phyloP scores from a whole-genome alignment of 1,284 basidiomycete species.

The Ceratobasidium sp. region DNA sequence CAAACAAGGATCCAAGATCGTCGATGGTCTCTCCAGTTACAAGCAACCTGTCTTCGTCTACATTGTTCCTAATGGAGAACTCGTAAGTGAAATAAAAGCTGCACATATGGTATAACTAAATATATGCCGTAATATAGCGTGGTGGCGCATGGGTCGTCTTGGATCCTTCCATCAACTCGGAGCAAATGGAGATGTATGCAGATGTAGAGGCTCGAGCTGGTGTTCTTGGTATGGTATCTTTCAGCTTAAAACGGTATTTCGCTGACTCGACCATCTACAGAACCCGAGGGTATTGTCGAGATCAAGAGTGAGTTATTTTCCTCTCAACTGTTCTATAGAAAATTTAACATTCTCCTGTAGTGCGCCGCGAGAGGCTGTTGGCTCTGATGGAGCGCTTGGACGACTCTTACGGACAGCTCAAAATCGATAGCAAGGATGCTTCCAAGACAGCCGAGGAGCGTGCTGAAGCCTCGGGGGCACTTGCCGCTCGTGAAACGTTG shows the following conservation, averaged over 20 bases:
- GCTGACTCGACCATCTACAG: constrained; percentile 56
- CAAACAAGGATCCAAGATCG: constrained; percentile 97
- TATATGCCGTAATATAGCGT: constrained; percentile 61
- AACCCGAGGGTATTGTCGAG: constrained; percentile 97
- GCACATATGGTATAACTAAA: constrained; percentile 4
- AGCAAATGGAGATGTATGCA: constrained; percentile 99
- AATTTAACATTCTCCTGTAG: constrained; percentile 39
- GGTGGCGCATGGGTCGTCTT: constrained; percentile 99
- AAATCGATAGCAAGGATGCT: constrained; percentile 82
- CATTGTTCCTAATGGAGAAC: constrained; percentile 98
- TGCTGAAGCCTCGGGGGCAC: constrained; percentile 73
- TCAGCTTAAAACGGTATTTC: neutral
- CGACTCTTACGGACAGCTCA: constrained; percentile 83
- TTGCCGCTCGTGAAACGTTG: constrained; percentile 85
- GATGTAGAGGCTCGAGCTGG: constrained; percentile 96
- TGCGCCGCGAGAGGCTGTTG: constrained; percentile 91
- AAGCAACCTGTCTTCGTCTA: constrained; percentile 99
- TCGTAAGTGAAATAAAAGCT: constrained; percentile 58
- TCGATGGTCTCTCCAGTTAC: constrained; percentile 97
- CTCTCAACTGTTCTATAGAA: neutral
- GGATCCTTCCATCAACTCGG: constrained; percentile 95
- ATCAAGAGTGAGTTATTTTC: constrained; percentile 79
- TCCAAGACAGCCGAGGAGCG: constrained; percentile 81
- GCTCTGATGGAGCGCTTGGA: constrained; percentile 96
- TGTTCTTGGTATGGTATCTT: constrained; percentile 70